These are phyloP conservation scores for Zychaea mexicana DNA, from an alignment of 371 early-diverging fungal genomes.

Conservation along the genomic window DNA sequence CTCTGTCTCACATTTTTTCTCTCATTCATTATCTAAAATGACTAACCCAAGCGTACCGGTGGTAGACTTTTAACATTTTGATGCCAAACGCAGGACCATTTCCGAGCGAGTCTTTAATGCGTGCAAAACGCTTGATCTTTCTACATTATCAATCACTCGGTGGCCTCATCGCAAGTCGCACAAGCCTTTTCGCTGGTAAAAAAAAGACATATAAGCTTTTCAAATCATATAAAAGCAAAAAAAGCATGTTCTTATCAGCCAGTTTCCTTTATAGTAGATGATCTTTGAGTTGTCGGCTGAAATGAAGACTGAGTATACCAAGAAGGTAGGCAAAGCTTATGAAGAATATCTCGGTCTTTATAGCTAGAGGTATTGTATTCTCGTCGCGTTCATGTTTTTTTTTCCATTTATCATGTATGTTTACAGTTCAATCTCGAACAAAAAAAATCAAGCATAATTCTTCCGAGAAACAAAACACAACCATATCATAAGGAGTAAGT, in stretches of 20 bases:
- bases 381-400: not conserved
- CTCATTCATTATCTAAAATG: too few relatives aligned
- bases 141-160: conserved; percentile 4
- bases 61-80: conserved; percentile 8
- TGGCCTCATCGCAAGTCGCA: not conserved
- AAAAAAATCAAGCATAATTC: not conserved
- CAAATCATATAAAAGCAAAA: too few relatives aligned
- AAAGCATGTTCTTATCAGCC: too few relatives aligned
- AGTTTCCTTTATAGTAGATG: not conserved
- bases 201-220: not conserved
- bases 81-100: not conserved
- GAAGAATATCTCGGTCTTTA: conserved; percentile 4
- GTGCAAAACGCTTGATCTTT: conserved; percentile 11
- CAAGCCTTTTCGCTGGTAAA: conserved; percentile 1
- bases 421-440: not conserved
- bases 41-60: not conserved
- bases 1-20: too few relatives aligned
- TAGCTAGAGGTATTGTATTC: not conserved
- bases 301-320: not conserved
- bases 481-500: conserved; percentile 54
- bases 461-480: conserved; percentile 13
- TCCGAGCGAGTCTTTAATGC: conserved; percentile 1
- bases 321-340: conserved; percentile 10
- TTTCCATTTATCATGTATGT: too few relatives aligned
- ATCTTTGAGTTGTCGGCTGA: conserved; percentile 3